Base-by-base conservation (phyloP, 2,329 filamentous ascomycete genomes). In the Hymenotorrendiella dingleyae region DNA sequence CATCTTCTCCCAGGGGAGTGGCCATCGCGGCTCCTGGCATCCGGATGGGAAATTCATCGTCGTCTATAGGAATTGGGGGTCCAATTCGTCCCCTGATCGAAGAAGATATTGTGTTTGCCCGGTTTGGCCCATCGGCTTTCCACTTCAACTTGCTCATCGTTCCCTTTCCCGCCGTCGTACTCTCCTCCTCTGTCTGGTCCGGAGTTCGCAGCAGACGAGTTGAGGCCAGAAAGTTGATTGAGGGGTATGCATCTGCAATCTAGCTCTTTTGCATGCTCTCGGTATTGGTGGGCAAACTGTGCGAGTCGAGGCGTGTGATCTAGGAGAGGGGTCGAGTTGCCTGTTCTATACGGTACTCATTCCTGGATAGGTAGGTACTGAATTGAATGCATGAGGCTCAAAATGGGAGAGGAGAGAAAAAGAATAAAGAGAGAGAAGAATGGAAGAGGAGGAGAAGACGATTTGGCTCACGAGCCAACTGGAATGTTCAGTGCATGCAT, bases 61-160 rank as follows among this genome's bases (percentile, higher is more conserved):
- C 72, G 45, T 76, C 73, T 29, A 82, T 72, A 2, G 76, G 76
- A 36, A 82, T 81, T 11, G 79, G 79, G 6, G 68, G 42, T 16
- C 37, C 36, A 28, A 45, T 81, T 51, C 71, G 74, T 47, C 76
- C 77, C 28, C 78, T 72, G 47, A 81, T 73, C 24, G 55, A 56
- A 19, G 72, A 71, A 42, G 61, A n/a, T n/a, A n/a, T 62, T 28
- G 65, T 59, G 52, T 67, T 68, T 23, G 47, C 35, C 37, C 52
- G 47, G 40, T 30, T 45, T 27, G 46, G 47, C 26, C 23, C 42
- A 23, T 53, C 49, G 19, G 42, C 30, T 42, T 49, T 56, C 49
- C 54, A 54, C 45, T 49, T 58, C 26, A 50, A 48, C 54, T 57
- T 57, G 40, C 54, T 59, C 56, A 59, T 59, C 37, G 40, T 55